These are phyloP conservation scores for Daucus carota DNA, from an alignment of 129 eudicot genomes.

Conservation along the genomic window DNA sequence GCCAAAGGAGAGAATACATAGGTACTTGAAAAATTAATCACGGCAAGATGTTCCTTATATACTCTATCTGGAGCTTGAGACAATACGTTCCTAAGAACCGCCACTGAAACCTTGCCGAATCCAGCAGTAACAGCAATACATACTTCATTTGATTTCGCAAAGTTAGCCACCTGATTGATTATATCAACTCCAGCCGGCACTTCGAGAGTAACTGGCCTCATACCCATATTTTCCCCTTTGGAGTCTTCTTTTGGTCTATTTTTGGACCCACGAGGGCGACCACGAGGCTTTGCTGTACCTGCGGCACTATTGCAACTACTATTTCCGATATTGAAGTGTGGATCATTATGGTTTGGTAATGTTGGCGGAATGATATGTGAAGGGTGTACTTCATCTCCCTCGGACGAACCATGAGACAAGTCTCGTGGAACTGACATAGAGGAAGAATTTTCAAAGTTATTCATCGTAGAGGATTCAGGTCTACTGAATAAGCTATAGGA, in stretches of 20 bases:
- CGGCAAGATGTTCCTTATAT: background rate
- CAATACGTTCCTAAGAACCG: background rate
- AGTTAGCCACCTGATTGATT: background rate
- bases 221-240: too few species aligned
- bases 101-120: background rate
- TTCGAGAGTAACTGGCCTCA: background rate
- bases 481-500: too few species aligned
- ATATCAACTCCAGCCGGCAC: background rate
- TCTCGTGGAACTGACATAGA: background rate
- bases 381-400: background rate
- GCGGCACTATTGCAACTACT: background rate
- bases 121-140: background rate
- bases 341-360: background rate
- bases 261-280: background rate
- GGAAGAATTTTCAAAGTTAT: too few species aligned
- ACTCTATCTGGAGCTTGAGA: background rate
- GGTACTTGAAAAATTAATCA: background rate
- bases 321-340: background rate
- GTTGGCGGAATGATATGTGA: background rate
- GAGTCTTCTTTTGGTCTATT: background rate
- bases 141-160: background rate
- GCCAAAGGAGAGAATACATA: background rate
- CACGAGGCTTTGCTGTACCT: background rate
- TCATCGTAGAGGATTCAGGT: too few species aligned
- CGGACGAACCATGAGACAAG: background rate